phyloP scores from a whole-genome alignment of 2,329 filamentous ascomycete genomes.

The Penicillium sp. region DNA sequence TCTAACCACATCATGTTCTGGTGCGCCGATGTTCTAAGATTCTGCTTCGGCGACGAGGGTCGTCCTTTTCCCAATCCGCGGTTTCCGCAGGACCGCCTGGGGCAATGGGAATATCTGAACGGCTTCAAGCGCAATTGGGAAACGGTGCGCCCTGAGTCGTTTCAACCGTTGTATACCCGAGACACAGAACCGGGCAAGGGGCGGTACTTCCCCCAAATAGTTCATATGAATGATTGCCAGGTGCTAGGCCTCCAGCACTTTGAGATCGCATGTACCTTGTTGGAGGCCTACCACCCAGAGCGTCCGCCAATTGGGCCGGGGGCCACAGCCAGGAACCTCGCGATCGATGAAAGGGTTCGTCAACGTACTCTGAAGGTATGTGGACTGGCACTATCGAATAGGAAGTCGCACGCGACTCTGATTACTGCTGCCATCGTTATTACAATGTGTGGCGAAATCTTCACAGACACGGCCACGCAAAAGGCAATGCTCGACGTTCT shows the following conservation, averaged over 20 bases:
- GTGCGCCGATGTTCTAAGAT: constrained; percentile 66
- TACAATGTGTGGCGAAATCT: background rate
- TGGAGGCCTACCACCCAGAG: background rate
- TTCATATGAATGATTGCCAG: background rate
- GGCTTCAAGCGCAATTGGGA: background rate
- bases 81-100: background rate
- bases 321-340: background rate
- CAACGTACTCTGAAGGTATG: background rate
- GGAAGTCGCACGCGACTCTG: background rate
- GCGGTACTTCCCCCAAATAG: background rate
- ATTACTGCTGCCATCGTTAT: background rate
- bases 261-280: background rate
- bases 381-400: background rate
- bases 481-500: background rate
- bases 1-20: constrained; percentile 66
- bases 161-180: background rate
- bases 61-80: background rate
- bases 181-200: background rate
- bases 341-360: background rate
- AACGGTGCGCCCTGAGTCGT: background rate
- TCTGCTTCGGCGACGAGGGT: constrained; percentile 55
- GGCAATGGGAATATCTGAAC: background rate
- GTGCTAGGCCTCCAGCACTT: background rate
- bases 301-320: background rate
- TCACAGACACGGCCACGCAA: background rate